These are phyloP conservation scores for Aquilaria malaccensis DNA, from an alignment of 345 rosid species.

Conservation along the genomic window DNA sequence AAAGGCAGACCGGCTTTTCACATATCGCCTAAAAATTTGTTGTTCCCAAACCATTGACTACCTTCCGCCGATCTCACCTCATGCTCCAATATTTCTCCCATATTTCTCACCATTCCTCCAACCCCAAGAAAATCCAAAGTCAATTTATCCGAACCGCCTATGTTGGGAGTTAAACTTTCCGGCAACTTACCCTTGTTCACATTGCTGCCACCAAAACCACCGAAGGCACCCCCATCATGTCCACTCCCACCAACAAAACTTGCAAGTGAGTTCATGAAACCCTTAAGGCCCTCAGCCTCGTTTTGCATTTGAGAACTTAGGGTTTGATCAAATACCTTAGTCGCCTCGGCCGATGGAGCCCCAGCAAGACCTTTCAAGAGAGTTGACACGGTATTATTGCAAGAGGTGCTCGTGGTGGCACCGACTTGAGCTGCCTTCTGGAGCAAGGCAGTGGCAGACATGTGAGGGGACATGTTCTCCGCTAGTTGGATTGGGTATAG, in stretches of 20 bases:
- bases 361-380: conserved; percentile 39
- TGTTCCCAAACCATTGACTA: no score
- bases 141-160: conserved; percentile 52
- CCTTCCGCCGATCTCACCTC: no score
- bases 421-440: conserved; percentile 93
- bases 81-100: conserved; percentile 5
- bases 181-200: conserved; percentile 11
- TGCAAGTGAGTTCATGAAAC: conserved; percentile 2
- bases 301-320: conserved; percentile 12
- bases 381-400: conserved; percentile 18
- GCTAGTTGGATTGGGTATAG: conserved; percentile 12
- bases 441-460: conserved; percentile 82
- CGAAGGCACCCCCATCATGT: not conserved
- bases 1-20: no score
- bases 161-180: conserved; percentile 19
- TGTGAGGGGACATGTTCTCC: conserved; percentile 24
- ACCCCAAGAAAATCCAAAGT: conserved; percentile 73
- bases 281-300: conserved; percentile 14
- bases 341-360: conserved; percentile 26
- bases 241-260: no score
- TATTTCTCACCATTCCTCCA: conserved; percentile 44
- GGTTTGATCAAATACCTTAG: conserved; percentile 4
- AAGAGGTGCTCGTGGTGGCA: conserved; percentile 33
- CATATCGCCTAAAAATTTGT: no score
- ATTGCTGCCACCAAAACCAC: conserved; percentile 18